Percentiles rank a stretch among this genome's conserved stretches.
phyloP scores from a whole-genome alignment of 139 green algal species.

The Tetratostichococcus sp. region DNA sequence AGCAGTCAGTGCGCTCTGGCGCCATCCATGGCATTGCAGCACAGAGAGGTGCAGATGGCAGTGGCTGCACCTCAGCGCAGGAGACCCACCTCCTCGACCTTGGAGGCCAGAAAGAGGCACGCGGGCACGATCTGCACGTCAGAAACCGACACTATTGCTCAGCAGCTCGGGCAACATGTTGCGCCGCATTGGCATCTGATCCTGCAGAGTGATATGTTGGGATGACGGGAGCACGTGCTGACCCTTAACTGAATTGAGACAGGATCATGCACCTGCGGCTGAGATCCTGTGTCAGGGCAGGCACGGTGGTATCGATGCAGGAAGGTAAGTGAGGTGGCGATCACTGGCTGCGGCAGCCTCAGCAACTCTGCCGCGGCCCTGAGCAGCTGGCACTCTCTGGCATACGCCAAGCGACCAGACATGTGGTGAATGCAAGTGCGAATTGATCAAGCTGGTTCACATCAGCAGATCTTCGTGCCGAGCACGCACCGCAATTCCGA shows the following conservation, averaged over 20 bases:
- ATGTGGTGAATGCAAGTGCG: not conserved
- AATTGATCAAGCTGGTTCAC: too few relatives aligned
- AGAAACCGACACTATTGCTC: too few relatives aligned
- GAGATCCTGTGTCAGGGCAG: not conserved
- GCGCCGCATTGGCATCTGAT: too few relatives aligned
- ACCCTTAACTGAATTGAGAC: too few relatives aligned
- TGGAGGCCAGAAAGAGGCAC: slow-evolving; percentile 19
- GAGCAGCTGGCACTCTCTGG: not conserved
- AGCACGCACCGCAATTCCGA: too few relatives aligned
- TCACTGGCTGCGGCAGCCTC: not conserved
- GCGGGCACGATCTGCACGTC: slow-evolving; percentile 6
- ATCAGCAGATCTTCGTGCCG: too few relatives aligned
- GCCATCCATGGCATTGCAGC: not conserved
- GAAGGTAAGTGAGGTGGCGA: not conserved
- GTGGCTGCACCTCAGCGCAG: not conserved
- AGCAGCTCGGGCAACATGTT: too few relatives aligned
- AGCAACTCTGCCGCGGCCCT: not conserved
- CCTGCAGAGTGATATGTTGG: too few relatives aligned
- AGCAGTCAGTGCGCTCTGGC: not conserved
- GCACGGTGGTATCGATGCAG: not conserved
- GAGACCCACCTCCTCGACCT: slow-evolving; percentile 25
- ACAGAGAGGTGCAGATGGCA: not conserved
- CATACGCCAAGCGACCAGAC: not conserved
- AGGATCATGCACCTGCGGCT: not conserved
- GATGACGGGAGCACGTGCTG: too few relatives aligned